Conservation (phyloP, 1,284 basidiomycete genomes). For the Hypsizygus ulmarius region DNA sequence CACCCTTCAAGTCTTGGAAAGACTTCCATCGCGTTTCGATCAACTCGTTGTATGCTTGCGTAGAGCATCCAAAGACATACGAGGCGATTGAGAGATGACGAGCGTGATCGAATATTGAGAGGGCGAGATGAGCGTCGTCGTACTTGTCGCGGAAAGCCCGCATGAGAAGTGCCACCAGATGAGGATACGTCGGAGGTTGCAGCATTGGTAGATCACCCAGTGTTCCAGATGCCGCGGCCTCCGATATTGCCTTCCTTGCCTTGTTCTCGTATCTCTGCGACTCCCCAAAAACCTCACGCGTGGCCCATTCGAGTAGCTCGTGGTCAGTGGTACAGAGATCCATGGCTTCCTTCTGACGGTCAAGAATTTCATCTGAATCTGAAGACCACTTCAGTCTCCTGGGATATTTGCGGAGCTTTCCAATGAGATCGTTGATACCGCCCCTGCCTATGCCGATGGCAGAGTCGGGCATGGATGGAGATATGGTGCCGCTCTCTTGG, state of each 20-base stretch:
- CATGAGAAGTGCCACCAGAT: constrained; percentile 74
- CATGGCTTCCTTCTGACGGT: constrained; percentile 75
- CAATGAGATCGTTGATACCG: constrained; percentile 41
- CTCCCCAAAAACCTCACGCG: constrained; percentile 65
- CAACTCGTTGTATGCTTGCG: constrained; percentile 82
- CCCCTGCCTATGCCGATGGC: constrained; percentile 28
- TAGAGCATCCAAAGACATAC: constrained; percentile 85
- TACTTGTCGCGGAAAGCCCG: constrained; percentile 73
- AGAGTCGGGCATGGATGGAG: constrained; percentile 5
- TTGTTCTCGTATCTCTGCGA: constrained; percentile 48
- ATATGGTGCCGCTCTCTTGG: constrained; percentile 28
- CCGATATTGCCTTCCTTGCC: constrained; percentile 37
- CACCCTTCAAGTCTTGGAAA: constrained; percentile 76
- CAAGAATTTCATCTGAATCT: constrained; percentile 58
- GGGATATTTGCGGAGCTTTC: constrained; percentile 47
- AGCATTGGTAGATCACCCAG: constrained; percentile 34
- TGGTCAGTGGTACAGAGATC: constrained; percentile 67
- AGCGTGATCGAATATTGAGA: constrained; percentile 82
- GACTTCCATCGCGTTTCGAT: constrained; percentile 77
- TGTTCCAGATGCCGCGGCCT: constrained; percentile 21
- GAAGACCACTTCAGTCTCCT: constrained; percentile 50
- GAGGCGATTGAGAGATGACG: constrained; percentile 69
- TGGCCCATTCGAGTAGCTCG: constrained; percentile 76
- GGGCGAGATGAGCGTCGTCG: constrained; percentile 74
- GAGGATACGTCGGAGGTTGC: constrained; percentile 67